Evolutionary conservation across 371 early-diverging fungal genomes (phyloP).

Genomic region (Entomophthora muscae): DNA sequence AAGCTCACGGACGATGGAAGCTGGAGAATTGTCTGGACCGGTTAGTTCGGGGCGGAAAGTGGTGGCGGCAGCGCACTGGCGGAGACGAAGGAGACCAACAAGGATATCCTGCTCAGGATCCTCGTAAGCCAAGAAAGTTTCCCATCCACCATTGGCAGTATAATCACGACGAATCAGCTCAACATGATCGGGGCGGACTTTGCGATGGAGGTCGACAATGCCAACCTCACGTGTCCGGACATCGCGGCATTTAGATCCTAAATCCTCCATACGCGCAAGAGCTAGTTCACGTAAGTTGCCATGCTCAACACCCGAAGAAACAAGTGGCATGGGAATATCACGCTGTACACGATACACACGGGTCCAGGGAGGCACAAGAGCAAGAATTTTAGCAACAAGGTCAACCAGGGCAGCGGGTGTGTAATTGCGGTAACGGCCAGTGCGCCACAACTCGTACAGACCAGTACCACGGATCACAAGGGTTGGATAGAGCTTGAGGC

Average conservation of each 20-base stretch:
- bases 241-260: conserved; percentile 95
- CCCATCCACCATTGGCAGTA: conserved; percentile 99
- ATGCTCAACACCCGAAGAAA: conserved; percentile 98
- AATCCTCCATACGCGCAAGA: conserved; percentile 91
- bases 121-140: conserved; percentile 98
- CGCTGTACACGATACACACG: conserved; percentile 98
- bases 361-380: conserved; percentile 99
- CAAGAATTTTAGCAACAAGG: conserved; percentile 91
- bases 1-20: conserved; percentile 94
- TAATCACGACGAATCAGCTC: conserved; percentile 98
- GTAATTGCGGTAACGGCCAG: conserved; percentile 96
- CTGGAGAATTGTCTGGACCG: conserved; percentile 28
- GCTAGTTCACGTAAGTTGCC: conserved; percentile 98
- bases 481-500: conserved; percentile 98
- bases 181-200: conserved; percentile 84
- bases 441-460: conserved; percentile 98
- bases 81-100: conserved; percentile 90
- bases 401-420: conserved; percentile 97
- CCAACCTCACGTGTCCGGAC: conserved; percentile 99
- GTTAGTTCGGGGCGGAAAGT: conserved; percentile 81
- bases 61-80: conserved; percentile 76
- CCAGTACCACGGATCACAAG: conserved; percentile 99
- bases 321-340: conserved; percentile 99
- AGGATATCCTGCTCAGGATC: conserved; percentile 97
- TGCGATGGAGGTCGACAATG: conserved; percentile 96